Evolutionary conservation across 352 stramenopile genomes (phyloP), one percentile per base, ranked within the genome.

Genomic region (Pythium aristosporum): DNA sequence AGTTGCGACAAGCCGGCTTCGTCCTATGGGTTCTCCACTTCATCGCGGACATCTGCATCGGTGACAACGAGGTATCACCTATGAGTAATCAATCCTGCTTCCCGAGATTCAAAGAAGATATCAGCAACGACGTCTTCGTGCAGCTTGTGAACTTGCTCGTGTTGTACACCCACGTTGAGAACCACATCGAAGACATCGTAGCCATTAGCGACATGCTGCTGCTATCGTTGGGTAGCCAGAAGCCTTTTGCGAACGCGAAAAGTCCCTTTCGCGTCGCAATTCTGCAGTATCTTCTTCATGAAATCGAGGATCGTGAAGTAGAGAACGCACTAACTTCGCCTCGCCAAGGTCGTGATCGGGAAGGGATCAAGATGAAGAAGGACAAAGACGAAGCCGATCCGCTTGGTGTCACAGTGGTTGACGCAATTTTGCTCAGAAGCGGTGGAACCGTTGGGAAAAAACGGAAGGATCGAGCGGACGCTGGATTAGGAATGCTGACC

Each of bases 1-100:
- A 92, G 48, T 36, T 94, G 37, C 79, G 85, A 15, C 73, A 84
- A 48, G 64, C 73, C 5, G 70, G 72, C 1, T 48, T 94, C 3
- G 21, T 90, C 1, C 65, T 63, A 39, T 94, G 85, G 85, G 72
- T 87, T 13, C 51, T 92, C 6, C 48, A 71, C 18, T 89, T 85
- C 44, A 18, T 90, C 12, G 75, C 71, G 10, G 80, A 92, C 5
- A 30, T 92, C 12, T 77, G 78, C 28, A 83, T 74, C 28, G 55
- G 74, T 43, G 55, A 85, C 0, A 77, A 67, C 51, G 48, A 60
- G 23, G 59, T 89, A 69, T 34, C 20, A 47, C 1, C 54, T 50
- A 9, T 50, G 66, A 74, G 85, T 21, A 64, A 79, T 63, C 72
- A 70, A 25, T 74, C 71, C 67, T 92, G 82, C 23, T 87, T 82